Base-by-base conservation (phyloP, 345 rosid genomes). In the Populus deltoides region DNA sequence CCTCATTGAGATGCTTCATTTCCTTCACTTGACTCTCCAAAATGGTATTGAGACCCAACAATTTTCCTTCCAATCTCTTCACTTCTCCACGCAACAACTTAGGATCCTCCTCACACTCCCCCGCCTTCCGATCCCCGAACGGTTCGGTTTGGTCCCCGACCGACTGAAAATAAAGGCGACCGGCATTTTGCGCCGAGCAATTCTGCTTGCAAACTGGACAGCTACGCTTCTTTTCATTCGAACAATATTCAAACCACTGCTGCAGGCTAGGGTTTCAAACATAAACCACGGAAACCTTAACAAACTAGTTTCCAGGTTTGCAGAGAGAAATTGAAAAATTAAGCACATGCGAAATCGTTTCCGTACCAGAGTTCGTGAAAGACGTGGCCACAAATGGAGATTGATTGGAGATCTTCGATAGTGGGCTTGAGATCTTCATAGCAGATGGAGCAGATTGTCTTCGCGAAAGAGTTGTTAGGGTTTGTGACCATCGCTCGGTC, bases 181-280 rank as follows among this genome's bases (percentile, higher is more conserved):
- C 78, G 33, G 78, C 95, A 73, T 87, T 85, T 59, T 82, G 83
- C 11, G 80, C 75, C 8, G 71, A 29, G 65, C 98, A 97, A 7
- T 74, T 82, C 88, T 91, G 97, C 84, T 97, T 94, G 81, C 97
- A 96, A 65, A 94, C 89, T 22, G 98, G 99, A 83, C 98, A 96
- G 24, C 81, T 92, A 68, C 88, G 85, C 83, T 93, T 96, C 78
- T 90, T 91, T 74, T 86, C 77, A 55, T 62, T 72, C 18, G 88
- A 81, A 33, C 92, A 93, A 76, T 93, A 93, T 86, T 97, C 99
- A 80, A 97, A 97, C 99, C 99, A 94, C 79, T 94, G 97, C 84
- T 94, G 99, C 85, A 94, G 82, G 82, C 97, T 97, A 81, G 29
- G 82, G 77, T 86, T 83, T 74, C 74, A 61, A 81, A 38, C 53